Conservation (phyloP, 805 yeast genomes). For the Cyberlindnera euphorbiae region DNA sequence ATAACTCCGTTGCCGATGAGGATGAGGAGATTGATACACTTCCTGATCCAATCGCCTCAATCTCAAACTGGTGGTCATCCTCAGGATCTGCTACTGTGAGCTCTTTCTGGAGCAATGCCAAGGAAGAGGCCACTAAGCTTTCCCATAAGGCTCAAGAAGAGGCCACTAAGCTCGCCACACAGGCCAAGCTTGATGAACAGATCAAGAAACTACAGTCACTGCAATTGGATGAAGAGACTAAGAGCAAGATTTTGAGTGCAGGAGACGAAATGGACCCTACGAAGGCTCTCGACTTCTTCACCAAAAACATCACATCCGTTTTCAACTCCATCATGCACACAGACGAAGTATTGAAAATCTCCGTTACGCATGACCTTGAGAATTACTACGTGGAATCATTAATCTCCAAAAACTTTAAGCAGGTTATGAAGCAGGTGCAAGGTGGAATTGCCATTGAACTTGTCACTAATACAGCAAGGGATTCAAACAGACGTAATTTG, state of each 20-base stretch:
- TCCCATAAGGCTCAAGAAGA: conserved; percentile 32
- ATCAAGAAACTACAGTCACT: conserved; percentile 29
- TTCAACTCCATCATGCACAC: conserved; percentile 28
- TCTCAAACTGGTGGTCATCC: conserved; percentile 71
- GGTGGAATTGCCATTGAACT: conserved; percentile 64
- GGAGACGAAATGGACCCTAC: conserved; percentile 18
- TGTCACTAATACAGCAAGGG: conserved; percentile 26
- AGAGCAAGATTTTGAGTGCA: conserved; percentile 23
- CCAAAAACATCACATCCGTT: conserved; percentile 23
- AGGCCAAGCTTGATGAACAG: conserved; percentile 26
- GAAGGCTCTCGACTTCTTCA: conserved; percentile 25
- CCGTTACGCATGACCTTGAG: conserved; percentile 62
- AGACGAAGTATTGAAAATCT: conserved; percentile 55
- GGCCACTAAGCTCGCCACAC: conserved; percentile 27
- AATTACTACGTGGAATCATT: conserved; percentile 46
- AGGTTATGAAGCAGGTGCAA: conserved; percentile 70
- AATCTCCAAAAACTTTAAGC: conserved; percentile 50
- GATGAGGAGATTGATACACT: conserved; percentile 20
- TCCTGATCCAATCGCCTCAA: conserved; percentile 58
- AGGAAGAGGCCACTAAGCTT: conserved; percentile 29
- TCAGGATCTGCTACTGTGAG: conserved; percentile 64
- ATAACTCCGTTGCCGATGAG: conserved; percentile 13
- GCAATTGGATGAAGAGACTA: conserved; percentile 20
- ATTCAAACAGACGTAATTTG: conserved; percentile 37
- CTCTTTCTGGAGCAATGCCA: conserved; percentile 65